Base-by-base conservation (phyloP, 75 land plant species). In the Azolla pinnata region DNA sequence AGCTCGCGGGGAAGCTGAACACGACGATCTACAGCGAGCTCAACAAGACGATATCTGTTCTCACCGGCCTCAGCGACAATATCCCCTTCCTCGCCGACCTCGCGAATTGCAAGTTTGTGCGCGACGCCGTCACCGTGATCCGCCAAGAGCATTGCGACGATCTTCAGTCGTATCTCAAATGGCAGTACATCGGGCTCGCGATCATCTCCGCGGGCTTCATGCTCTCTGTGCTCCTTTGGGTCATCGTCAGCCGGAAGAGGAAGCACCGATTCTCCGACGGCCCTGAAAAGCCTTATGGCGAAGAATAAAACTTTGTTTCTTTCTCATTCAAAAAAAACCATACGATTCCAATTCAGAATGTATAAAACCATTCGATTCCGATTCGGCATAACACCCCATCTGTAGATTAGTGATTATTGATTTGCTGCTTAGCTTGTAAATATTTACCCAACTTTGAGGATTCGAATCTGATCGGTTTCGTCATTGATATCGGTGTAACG, bases 141-240 rank as follows among this genome's bases (percentile, higher is more conserved):
- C 64, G 47, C 17, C 27, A 63, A 14, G 33, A 60, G 17, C 57
- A 79, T 10, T 89, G 90, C 28, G 87, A 78, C 19, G 67, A 49
- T 20, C 66, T 89, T 19, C 40, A 67, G 18, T 64, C 47, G 52
- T 67, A 83, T 72, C 64, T 60, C 12, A 50, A 64, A 66, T 72
- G 78, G 78, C 58, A 83, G 16, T 89, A 76, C 49, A 60, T 80
- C 44, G 96, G 96, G 1, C 60, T 89, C 51, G 68, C 67, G 1
- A 47, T 83, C 59, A 76, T 75, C 20, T 76, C 96, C 25, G 75
- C 53, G 26, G 81, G 87, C 18, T 79, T 81, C 27, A 83, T 89
- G 96, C 60, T 86, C 44, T 86, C 96, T 9, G 56, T 85, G 45
- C 58, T 82, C 25, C 75, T 85, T 31, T 88, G 89, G 95, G 76